phyloP scores from a whole-genome alignment of 495 filamentous ascomycete species.

The Poronia punctata region DNA sequence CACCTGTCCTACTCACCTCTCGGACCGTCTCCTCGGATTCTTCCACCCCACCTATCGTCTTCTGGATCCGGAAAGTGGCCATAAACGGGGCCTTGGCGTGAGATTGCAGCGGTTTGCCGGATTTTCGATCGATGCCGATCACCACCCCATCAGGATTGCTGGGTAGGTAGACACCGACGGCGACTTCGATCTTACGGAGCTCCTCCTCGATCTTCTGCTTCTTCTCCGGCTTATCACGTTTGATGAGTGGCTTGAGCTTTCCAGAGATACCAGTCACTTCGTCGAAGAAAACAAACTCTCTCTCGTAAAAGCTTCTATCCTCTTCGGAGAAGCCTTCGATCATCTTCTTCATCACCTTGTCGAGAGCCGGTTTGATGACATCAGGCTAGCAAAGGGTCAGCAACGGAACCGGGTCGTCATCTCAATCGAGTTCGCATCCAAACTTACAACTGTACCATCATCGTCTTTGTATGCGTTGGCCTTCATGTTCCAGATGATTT shows the following conservation, averaged over 20 bases:
- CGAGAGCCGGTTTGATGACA: constrained; percentile 83
- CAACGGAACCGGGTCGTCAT: constrained; percentile 6
- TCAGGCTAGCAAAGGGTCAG: constrained; percentile 64
- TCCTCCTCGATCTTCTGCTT: constrained; percentile 99
- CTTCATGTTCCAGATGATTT: constrained; percentile 99
- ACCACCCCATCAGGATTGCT: constrained; percentile 96
- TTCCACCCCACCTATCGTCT: constrained; percentile 51
- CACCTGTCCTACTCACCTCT: constrained; percentile 27
- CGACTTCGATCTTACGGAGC: constrained; percentile 89
- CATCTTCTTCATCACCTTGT: constrained; percentile 80
- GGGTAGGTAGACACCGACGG: constrained; percentile 93
- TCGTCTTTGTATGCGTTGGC: constrained; percentile 98
- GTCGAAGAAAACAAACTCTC: constrained; percentile 95
- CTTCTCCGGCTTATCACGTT: constrained; percentile 89
- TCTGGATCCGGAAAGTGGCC: constrained; percentile 96
- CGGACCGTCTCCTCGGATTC: constrained; percentile 40
- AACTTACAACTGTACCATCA: constrained; percentile 74
- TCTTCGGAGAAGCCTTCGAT: constrained; percentile 69
- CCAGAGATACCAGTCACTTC: constrained; percentile 94
- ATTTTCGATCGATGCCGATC: constrained; percentile 94
- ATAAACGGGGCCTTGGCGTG: constrained; percentile 98
- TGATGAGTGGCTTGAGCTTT: constrained; percentile 89
- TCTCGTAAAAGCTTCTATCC: constrained; percentile 83
- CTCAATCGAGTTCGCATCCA: not conserved
- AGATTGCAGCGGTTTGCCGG: constrained; percentile 91